Base-by-base conservation (phyloP, 2,329 filamentous ascomycete species). In the Aspergillus intermedius region DNA sequence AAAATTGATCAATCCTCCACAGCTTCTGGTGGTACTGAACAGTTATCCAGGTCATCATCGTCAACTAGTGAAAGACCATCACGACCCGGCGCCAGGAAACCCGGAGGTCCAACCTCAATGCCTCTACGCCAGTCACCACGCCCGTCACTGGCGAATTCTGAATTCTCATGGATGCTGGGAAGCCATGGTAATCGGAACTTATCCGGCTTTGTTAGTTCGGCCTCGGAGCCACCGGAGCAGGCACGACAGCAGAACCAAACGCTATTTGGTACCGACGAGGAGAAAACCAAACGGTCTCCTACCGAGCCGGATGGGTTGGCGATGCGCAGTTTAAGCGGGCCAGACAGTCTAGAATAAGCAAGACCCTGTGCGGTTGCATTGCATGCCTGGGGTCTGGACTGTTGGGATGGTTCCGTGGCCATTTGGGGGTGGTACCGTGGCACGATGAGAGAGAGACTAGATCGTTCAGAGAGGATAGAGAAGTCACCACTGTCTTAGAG, bases 111-210 rank as follows among this genome's bases (percentile, higher is more conserved):
- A 44, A 19, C 23, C 2, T 22, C 44, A 34, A 21, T 37, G 8
- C 17, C 30, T 3, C 32, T 39, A 19, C 62, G 60, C 41, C 54
- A 60, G 42, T 46, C 45, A 39, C 49, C 60, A 8, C 70, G 74
- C 37, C 67, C 72, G 44, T 70, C 73, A 34, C 54, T 77, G 44
- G 66, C 69, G 32, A 66, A 75, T 44, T 70, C 74, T 15, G 72
- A 72, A 21, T 76, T 75, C 49, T 75, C 74, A 10, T 77, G 74
- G 70, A 76, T 77, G 72, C 64, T 77, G 34, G 74, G 73, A 32
- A 69, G 73, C 42, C 65, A 21, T 15, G 10, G 10, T 19, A 40
- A 66, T 49, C 64, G 69, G 39, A 67, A 68, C 45, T 64, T 72
- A 22, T 74, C 71, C 8, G 68, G 66, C 25, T 76, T 76, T 60